Percentiles rank a stretch among this genome's conserved stretches.
Conservation (phyloP, 2,329 filamentous ascomycete genomes). For the Penicillium palitans region DNA sequence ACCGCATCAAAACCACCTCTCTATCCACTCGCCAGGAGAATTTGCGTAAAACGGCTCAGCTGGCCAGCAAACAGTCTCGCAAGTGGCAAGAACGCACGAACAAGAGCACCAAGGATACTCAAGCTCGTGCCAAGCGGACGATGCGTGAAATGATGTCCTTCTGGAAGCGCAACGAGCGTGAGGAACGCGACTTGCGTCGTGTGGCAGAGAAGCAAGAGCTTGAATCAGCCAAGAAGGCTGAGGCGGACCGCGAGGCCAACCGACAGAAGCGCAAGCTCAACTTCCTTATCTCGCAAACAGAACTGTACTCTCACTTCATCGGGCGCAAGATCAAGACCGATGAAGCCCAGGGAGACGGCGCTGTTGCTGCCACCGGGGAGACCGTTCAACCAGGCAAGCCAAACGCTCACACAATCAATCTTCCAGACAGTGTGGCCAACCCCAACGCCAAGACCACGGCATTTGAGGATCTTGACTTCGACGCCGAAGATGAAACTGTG, state of each 20-base stretch:
- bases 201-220: conserved; percentile 93
- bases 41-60: conserved; percentile 92
- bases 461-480: conserved; percentile 93
- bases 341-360: conserved; percentile 86
- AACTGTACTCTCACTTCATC: conserved; percentile 98
- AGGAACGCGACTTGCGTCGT: conserved; percentile 92
- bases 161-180: conserved; percentile 98
- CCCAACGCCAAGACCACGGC: conserved; percentile 76
- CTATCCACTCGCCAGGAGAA: conserved; percentile 89
- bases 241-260: conserved; percentile 95
- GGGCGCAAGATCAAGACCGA: conserved; percentile 99
- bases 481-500: conserved; percentile 84
- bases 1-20: conserved; percentile 81
- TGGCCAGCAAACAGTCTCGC: conserved; percentile 95
- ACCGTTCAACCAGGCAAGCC: conserved; percentile 34
- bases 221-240: conserved; percentile 92
- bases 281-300: conserved; percentile 98
- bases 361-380: conserved; percentile 60
- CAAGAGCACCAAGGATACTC: conserved; percentile 97
- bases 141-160: conserved; percentile 99
- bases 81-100: conserved; percentile 97
- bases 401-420: conserved; percentile 47
- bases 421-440: conserved; percentile 51
- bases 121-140: conserved; percentile 92
- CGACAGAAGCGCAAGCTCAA: conserved; percentile 98